Evolutionary conservation across 495 filamentous ascomycete species (phyloP).

Genomic region (Antarctomyces pellizariae): DNA sequence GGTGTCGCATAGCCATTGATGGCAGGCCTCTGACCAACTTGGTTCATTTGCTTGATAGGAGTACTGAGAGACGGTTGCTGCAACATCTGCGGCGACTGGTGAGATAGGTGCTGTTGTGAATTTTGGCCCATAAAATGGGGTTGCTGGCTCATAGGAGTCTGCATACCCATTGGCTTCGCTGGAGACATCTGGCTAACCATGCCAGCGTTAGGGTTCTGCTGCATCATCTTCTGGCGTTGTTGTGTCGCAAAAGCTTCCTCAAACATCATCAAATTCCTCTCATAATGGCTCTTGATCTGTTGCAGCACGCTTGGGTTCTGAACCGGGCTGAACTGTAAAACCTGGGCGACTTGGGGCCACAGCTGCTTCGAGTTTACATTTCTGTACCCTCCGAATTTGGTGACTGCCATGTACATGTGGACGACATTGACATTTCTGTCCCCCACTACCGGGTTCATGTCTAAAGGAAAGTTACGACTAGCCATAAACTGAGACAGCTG

Average conservation of each 20-base stretch:
- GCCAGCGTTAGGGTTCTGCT: conserved; percentile 21
- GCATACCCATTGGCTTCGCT: conserved; percentile 23
- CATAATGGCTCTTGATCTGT: conserved; percentile 49
- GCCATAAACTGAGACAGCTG: conserved; percentile 50
- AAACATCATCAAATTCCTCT: conserved; percentile 46
- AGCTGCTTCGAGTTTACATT: conserved; percentile 38
- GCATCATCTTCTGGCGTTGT: conserved; percentile 31
- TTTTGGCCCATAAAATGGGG: conserved; percentile 18
- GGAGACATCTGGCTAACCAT: conserved; percentile 20
- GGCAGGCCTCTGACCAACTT: conserved; percentile 18
- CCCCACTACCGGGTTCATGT: conserved; percentile 41
- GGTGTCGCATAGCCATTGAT: conserved; percentile 27
- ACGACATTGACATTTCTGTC: conserved; percentile 47
- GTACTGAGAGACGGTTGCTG: conserved; percentile 16
- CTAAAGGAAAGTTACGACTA: conserved; percentile 37
- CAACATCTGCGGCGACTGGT: conserved; percentile 9
- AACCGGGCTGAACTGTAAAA: conserved; percentile 37
- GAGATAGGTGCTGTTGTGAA: conserved; percentile 13
- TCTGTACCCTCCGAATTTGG: conserved; percentile 57
- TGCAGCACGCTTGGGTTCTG: conserved; percentile 39
- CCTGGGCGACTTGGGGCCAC: conserved; percentile 49
- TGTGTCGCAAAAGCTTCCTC: conserved; percentile 49
- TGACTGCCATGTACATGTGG: conserved; percentile 51
- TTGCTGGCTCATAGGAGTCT: conserved; percentile 16
- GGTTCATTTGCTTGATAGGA: conserved; percentile 25